Evolutionary conservation across 208 protist genomes (phyloP), one percentile per base, ranked within the genome.

Genomic region (Crithidia bombi): DNA sequence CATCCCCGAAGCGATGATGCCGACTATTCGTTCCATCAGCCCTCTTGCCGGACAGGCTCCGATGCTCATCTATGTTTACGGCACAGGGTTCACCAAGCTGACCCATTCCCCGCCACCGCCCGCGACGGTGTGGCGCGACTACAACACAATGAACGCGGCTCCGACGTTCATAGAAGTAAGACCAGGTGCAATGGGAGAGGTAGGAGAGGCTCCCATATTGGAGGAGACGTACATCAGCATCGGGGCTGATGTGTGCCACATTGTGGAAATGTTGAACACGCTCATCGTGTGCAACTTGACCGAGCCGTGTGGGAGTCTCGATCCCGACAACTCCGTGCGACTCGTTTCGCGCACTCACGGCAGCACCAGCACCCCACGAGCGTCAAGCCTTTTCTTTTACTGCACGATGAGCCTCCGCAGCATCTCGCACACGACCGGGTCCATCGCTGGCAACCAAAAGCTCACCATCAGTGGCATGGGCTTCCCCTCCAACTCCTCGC

Each of bases 1-100:
- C 6, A 25, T 79, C 5, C 26, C 75, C 0, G 9, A 35, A 12
- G 2, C 36, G 41, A 39, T 72, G 32, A 70, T 79, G 25, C 80
- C 80, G 49, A 38, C 30, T 21, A 81, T 85, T 55, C 65, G 71
- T 19, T 77, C 75, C 54, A 50, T 85, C 38, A 30, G 26, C 10
- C 75, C 80, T 2, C 68, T 66, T n/a, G 36, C 62, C 6, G 80
- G 80, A 2, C 80, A 85, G 69, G 75, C 80, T 9, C 80, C 80
- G 50, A 50, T 85, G 36, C 65, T 68, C 14, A 50, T 85, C 33
- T 62, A 54, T 21, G 49, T 85, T 33, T 79, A 79, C 69, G 80
- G 80, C 46, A 49, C 65, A 1, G 80, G 80, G 6, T 85, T 85
- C 61, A 80, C 73, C 28, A 78, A 76, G 55, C 65, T 81, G 7